Evolutionary conservation across 108 stramenopile species (phyloP).

Genomic region (Conticribra weissflogii): DNA sequence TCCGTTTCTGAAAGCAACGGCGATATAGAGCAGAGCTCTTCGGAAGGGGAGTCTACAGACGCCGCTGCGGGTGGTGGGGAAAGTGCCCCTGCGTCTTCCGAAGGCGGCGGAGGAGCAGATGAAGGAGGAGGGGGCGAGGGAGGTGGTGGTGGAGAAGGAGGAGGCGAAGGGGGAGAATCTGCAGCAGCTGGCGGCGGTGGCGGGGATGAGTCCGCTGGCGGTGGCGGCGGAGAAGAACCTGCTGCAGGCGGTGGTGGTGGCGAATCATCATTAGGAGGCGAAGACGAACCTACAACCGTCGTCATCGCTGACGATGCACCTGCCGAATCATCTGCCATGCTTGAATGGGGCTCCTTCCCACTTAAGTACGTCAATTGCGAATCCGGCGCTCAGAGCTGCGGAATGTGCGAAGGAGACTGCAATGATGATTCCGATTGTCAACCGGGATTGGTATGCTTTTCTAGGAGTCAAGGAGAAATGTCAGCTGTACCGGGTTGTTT

Average conservation of each 20-base stretch:
- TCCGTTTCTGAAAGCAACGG: background rate
- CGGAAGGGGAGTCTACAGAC: background rate
- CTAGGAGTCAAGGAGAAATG: slow-evolving; percentile 29
- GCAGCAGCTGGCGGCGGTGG: no score
- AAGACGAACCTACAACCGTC: background rate
- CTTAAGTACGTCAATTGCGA: slow-evolving; percentile 16
- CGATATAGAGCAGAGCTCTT: no score
- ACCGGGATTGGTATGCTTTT: slow-evolving; percentile 42
- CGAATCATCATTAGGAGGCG: background rate
- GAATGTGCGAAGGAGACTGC: slow-evolving; percentile 50
- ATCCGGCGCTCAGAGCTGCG: slow-evolving; percentile 25
- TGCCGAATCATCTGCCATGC: background rate
- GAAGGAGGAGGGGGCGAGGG: no score
- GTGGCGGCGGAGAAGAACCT: no score
- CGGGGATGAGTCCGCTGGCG: no score
- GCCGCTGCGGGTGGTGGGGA: background rate
- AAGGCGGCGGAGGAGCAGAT: no score
- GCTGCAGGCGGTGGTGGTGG: no score
- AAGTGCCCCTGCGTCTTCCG: background rate
- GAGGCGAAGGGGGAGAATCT: no score
- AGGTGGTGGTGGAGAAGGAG: no score
- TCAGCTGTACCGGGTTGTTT: slow-evolving; percentile 45
- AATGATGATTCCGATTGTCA: slow-evolving; percentile 40
- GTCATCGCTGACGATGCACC: background rate
- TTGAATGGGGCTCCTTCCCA: slow-evolving; percentile 27